These are phyloP conservation scores for Musa balbisiana DNA, from an alignment of 202 grass and related monocot genomes.

Conservation along the genomic window DNA sequence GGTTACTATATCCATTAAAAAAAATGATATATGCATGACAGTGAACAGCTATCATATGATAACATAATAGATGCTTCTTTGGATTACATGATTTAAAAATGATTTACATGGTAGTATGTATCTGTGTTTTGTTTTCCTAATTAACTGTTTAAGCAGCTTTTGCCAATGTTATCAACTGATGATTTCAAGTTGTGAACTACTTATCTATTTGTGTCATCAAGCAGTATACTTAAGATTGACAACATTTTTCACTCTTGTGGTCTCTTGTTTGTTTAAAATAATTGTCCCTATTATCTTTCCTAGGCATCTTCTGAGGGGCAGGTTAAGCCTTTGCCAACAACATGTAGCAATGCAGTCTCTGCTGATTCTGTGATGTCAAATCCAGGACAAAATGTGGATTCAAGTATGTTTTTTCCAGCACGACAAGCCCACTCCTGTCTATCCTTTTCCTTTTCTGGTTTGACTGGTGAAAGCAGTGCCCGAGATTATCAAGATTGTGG, in stretches of 20 bases:
- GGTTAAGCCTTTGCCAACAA: conserved; percentile 35
- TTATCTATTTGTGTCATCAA: not conserved
- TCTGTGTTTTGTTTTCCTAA: no score
- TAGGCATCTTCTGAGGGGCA: conserved; percentile 39
- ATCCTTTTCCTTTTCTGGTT: conserved; percentile 78
- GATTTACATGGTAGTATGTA: not conserved
- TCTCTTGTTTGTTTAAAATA: no score
- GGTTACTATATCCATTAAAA: no score
- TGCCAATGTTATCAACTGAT: not conserved
- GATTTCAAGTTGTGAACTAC: not conserved
- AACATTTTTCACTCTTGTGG: no score
- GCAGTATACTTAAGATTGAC: not conserved
- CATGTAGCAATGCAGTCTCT: conserved; percentile 41
- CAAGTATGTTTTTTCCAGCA: conserved; percentile 43
- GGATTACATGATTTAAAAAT: not conserved
- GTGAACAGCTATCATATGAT: not conserved
- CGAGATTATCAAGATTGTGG: conserved; percentile 82
- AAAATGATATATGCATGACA: not conserved
- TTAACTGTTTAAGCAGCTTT: no score
- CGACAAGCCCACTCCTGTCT: conserved; percentile 50
- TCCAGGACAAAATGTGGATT: conserved; percentile 54
- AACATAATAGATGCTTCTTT: not conserved
- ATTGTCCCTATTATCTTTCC: conserved; percentile 3
- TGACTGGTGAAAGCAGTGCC: conserved; percentile 80
- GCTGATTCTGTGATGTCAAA: conserved; percentile 64